Evolutionary conservation across 331 rosid species (phyloP), one percentile per base, ranked within the genome.

Genomic region (Prunus yedoensis): DNA sequence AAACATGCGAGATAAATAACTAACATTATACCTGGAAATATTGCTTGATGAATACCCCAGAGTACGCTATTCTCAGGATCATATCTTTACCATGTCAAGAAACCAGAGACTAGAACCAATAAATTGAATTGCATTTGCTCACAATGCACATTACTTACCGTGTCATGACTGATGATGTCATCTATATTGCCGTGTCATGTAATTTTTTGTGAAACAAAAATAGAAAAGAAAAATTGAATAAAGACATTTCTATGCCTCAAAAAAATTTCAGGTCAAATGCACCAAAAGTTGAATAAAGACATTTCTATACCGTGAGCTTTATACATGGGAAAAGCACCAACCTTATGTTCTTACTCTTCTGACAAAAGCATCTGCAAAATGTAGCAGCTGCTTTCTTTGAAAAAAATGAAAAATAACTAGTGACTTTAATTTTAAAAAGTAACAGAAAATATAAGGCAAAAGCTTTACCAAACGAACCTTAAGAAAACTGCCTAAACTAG

Each of bases 1-100:
- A 68, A 72, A 66, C 49, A 50, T 21, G 23, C 16, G 63, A 17
- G 38, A 66, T 21, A 23, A 54, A 53, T 51, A 63, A 72, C 38
- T 74, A n/a, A 70, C 77, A 70, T 5, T 66, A 67, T 88, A 88
- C 95, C 92, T 88, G 80, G 84, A 90, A 90, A 78, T 88, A 86
- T 14, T 50, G 73, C 83, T 84, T 86, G 83, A 90, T 84, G 88
- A 90, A 90, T 43, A 76, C 49, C 9, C 87, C 81, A 41, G 91
- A 88, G 85, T 84, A 88, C 68, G 68, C 45, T 66, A 90, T 90
- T 85, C 95, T 90, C 81, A 86, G 71, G 71, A 82, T 66, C 95
- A 88, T 90, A 81, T 88, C 95, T 90, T 77, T 62, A 46, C 70
- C 77, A 3, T 30, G 91, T 90, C 74, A 88, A 86, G 90, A 58